A percentile compares a stretch with the other conserved stretches of the same genome.
These are phyloP conservation scores for Calonectria crousiana DNA, from an alignment of 2,329 filamentous ascomycete species.

Conservation along the genomic window DNA sequence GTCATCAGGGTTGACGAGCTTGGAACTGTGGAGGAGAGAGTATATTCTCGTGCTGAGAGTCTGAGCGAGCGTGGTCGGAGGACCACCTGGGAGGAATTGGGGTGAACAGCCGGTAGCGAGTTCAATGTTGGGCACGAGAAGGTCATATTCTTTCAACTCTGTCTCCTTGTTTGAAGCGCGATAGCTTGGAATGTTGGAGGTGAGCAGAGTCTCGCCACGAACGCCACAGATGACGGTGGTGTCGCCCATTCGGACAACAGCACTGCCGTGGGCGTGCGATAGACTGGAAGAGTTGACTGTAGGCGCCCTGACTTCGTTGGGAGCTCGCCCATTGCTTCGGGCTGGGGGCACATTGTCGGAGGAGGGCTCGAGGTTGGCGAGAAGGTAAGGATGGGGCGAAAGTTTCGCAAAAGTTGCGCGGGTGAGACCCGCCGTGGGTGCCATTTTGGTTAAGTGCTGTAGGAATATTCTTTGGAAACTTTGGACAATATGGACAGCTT, in stretches of 20 bases:
- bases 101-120: conserved; percentile 91
- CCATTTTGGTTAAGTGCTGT: conserved; percentile 37
- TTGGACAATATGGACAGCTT: not conserved
- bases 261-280: conserved; percentile 89
- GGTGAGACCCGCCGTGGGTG: conserved; percentile 56
- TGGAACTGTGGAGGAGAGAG: conserved; percentile 78
- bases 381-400: conserved; percentile 88
- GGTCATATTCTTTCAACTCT: conserved; percentile 72
- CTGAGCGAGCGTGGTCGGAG: conserved; percentile 85
- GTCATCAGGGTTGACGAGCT: conserved; percentile 74
- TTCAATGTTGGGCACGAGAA: conserved; percentile 95
- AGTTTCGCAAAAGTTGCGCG: conserved; percentile 88
- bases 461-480: not conserved
- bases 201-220: conserved; percentile 84
- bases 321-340: conserved; percentile 84
- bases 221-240: conserved; percentile 97
- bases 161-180: conserved; percentile 57
- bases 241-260: conserved; percentile 88
- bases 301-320: conserved; percentile 77
- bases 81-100: conserved; percentile 84
- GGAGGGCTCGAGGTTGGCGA: conserved; percentile 83
- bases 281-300: conserved; percentile 86
- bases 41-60: conserved; percentile 85
- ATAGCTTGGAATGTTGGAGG: conserved; percentile 79
- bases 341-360: conserved; percentile 61